A percentile compares a stretch with the other conserved stretches of the same genome.
Conservation (phyloP, 768 basidiomycete genomes). For the Panellus pusillus region DNA sequence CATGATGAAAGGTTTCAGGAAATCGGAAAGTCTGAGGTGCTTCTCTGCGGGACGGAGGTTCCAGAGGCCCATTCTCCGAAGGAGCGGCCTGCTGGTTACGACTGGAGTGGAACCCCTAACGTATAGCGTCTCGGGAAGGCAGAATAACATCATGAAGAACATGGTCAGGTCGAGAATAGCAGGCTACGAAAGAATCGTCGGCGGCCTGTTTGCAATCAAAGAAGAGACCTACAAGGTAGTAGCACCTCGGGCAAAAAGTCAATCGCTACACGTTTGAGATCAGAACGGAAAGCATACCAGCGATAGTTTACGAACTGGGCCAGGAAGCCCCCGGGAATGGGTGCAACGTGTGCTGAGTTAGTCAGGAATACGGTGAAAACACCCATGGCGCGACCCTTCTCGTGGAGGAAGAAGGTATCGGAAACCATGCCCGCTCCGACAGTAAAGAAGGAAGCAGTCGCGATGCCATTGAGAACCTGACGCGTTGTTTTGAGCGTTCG, state of each 20-base stretch:
- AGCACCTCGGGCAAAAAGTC: slow-evolving; percentile 9
- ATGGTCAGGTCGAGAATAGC: slow-evolving; percentile 19
- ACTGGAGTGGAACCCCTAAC: slow-evolving; percentile 11
- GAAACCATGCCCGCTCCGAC: slow-evolving; percentile 21
- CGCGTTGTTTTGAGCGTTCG: neutral
- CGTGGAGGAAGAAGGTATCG: slow-evolving; percentile 25
- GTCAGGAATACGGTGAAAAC: slow-evolving; percentile 23
- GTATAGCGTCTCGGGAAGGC: slow-evolving; percentile 22
- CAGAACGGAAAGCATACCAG: slow-evolving; percentile 1
- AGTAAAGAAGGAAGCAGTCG: slow-evolving; percentile 20
- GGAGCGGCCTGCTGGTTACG: slow-evolving; percentile 9
- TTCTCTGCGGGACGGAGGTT: slow-evolving; percentile 18
- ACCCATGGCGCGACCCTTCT: slow-evolving; percentile 21
- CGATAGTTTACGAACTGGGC: slow-evolving; percentile 14
- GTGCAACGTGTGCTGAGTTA: slow-evolving; percentile 18
- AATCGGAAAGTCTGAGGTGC: slow-evolving; percentile 13
- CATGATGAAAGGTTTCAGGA: slow-evolving; percentile 20
- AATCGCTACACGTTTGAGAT: neutral
- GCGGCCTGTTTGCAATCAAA: neutral
- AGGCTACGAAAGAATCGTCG: neutral
- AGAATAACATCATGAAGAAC: slow-evolving; percentile 22
- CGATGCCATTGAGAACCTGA: slow-evolving; percentile 22
- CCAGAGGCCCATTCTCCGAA: slow-evolving; percentile 15
- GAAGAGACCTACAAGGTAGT: slow-evolving; percentile 13
- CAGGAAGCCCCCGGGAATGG: slow-evolving; percentile 18